These are phyloP conservation scores for Globisporangium parvum DNA, from an alignment of 352 stramenopile genomes.

Conservation along the genomic window DNA sequence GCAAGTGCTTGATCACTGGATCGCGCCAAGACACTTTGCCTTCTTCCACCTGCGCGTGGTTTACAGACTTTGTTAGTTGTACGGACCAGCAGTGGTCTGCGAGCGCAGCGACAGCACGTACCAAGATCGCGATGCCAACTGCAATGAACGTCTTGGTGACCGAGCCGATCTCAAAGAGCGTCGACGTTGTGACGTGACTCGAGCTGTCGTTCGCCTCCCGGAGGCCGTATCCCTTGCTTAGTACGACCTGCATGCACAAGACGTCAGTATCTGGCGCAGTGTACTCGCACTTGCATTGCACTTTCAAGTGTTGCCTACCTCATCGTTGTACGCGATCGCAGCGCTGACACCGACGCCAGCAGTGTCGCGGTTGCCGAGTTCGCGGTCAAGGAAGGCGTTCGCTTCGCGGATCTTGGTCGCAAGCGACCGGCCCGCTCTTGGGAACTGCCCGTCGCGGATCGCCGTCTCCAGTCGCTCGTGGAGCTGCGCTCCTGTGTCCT, in stretches of 20 bases:
- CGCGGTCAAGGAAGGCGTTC: conserved; percentile 31
- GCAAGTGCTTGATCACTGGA: conserved; percentile 45
- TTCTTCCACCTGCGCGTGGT: conserved; percentile 33
- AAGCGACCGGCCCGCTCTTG: conserved; percentile 24
- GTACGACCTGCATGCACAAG: conserved; percentile 12
- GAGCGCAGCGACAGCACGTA: conserved; percentile 1
- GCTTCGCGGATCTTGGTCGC: conserved; percentile 39
- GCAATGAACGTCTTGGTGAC: conserved; percentile 63
- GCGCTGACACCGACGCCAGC: conserved; percentile 37
- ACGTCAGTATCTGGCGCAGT: not conserved
- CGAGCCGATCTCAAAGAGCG: conserved; percentile 68
- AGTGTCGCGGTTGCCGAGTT: conserved; percentile 27
- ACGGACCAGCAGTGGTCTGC: not conserved
- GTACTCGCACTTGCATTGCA: too few relatives aligned
- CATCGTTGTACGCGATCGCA: conserved; percentile 45
- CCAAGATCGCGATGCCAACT: conserved; percentile 32
- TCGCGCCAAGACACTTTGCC: conserved; percentile 44
- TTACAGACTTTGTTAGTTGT: not conserved
- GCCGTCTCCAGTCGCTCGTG: conserved; percentile 28
- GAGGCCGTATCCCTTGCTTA: conserved; percentile 38
- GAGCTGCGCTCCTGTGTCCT: conserved; percentile 5
- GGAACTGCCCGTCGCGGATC: conserved; percentile 28
- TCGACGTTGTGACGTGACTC: conserved; percentile 29
- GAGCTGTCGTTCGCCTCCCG: conserved; percentile 23
- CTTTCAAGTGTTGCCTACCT: conserved; percentile 9